phyloP scores from a whole-genome alignment of 2,329 filamentous ascomycete genomes.

The Leptographium lundbergii region DNA sequence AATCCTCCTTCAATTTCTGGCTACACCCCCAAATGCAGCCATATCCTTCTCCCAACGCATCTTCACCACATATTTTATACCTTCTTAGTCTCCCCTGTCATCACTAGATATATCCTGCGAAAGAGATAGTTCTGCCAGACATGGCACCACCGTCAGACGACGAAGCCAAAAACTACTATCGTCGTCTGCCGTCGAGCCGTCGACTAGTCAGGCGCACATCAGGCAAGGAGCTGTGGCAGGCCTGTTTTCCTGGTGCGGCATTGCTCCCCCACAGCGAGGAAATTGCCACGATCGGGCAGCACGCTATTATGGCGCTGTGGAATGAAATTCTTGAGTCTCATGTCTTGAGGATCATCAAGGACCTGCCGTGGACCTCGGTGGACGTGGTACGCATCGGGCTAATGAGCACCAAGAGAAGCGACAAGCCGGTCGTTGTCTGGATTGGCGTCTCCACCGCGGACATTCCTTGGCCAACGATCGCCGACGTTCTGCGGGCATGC shows the following conservation, averaged over 20 bases:
- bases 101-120: no score
- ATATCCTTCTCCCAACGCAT: no score
- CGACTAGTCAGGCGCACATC: neutral
- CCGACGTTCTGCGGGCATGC: neutral
- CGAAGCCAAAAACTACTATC: neutral
- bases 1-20: no score
- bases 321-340: neutral
- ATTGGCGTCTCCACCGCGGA: conserved; percentile 1
- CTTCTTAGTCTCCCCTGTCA: no score
- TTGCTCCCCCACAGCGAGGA: neutral
- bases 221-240: neutral
- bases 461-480: neutral
- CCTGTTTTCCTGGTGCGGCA: neutral
- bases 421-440: conserved; percentile 1
- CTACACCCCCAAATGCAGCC: no score
- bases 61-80: no score
- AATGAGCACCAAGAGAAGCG: neutral
- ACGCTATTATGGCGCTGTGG: neutral
- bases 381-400: neutral
- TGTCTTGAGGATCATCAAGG: neutral
- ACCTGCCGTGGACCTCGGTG: neutral
- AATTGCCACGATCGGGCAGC: neutral
- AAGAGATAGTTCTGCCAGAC: neutral
- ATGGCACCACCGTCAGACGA: neutral
- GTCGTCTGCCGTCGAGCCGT: neutral